Conservation (phyloP, 139 green algal species). For the Gonium pectorale region DNA sequence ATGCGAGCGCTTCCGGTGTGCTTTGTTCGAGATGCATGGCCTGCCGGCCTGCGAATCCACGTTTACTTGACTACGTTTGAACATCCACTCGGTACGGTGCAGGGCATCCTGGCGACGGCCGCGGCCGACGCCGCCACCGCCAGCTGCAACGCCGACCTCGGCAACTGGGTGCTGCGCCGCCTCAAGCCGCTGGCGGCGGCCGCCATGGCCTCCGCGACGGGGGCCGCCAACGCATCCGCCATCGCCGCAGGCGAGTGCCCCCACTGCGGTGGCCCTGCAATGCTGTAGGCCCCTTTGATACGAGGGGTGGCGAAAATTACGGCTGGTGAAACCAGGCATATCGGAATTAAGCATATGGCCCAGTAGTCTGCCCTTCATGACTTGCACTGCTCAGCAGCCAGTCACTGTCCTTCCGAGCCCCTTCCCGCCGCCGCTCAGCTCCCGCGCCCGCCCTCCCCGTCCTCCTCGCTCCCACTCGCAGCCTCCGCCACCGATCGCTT, state of each 20-base stretch:
- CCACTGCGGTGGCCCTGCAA: too few species aligned
- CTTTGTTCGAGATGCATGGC: too few species aligned
- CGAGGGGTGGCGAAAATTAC: too few species aligned
- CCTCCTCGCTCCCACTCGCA: not conserved
- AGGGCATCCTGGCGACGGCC: constrained; percentile 20
- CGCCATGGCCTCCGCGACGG: not conserved
- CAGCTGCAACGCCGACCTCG: constrained; percentile 18
- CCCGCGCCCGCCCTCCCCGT: not conserved
- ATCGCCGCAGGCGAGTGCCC: not conserved
- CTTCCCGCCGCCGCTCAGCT: too few species aligned
- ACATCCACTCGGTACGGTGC: not conserved
- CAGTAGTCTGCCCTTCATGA: too few species aligned
- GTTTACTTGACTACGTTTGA: too few species aligned
- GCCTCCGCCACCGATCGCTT: not conserved
- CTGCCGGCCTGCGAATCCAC: not conserved
- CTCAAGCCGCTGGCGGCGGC: constrained; percentile 1
- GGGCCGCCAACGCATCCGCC: not conserved
- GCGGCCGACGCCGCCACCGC: not conserved
- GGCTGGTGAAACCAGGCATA: too few species aligned
- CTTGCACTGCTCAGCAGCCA: too few species aligned
- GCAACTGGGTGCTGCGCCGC: not conserved
- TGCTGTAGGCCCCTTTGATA: too few species aligned
- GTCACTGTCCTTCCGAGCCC: too few species aligned
- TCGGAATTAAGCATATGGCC: too few species aligned
- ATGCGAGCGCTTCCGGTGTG: too few species aligned